Evolutionary conservation across 2,329 filamentous ascomycete species (phyloP), one percentile per base, ranked within the genome.

Genomic region (Verticillium nubilum): DNA sequence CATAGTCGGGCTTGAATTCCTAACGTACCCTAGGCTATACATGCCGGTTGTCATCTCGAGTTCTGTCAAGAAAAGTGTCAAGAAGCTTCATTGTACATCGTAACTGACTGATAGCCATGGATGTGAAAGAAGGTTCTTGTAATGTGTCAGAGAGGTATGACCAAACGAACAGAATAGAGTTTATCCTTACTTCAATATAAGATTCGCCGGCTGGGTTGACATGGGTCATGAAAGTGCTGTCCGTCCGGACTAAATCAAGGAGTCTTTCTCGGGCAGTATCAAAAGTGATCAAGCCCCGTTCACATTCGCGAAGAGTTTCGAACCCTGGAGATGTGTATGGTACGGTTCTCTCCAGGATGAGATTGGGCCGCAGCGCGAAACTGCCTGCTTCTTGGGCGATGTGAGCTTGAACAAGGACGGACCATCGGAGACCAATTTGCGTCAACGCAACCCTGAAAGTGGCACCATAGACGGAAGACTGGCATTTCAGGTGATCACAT

Each of bases 131-230:
- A n/a, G n/a, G n/a, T n/a, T n/a, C n/a, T n/a, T n/a, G n/a, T n/a
- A n/a, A n/a, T n/a, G n/a, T n/a, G n/a, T n/a, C n/a, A n/a, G n/a
- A n/a, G n/a, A n/a, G n/a, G n/a, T n/a, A n/a, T n/a, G n/a, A n/a
- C n/a, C n/a, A n/a, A n/a, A n/a, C n/a, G n/a, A n/a, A n/a, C n/a
- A n/a, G n/a, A n/a, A n/a, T n/a, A n/a, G n/a, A n/a, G n/a, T n/a
- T n/a, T n/a, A n/a, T n/a, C n/a, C n/a, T 2, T 25, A 60, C 59
- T 5, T 60, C 57, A 19, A 60, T 5, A 28, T 60, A 60, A 2
- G 59, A 60, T 1, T 2, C 33, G 2, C 59, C 59, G 2, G 5
- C 28, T 0, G 59, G 59, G 12, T 59, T 31, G 0, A 56, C 52
- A 0, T 60, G 57, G 2, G 17, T 29, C 0, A 0, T n/a, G 12